A percentile compares a stretch with the other conserved stretches of the same genome.
These are phyloP conservation scores for Phlyctochytrium arcticum DNA, from an alignment of 192 early-diverging fungal species.

Conservation along the genomic window DNA sequence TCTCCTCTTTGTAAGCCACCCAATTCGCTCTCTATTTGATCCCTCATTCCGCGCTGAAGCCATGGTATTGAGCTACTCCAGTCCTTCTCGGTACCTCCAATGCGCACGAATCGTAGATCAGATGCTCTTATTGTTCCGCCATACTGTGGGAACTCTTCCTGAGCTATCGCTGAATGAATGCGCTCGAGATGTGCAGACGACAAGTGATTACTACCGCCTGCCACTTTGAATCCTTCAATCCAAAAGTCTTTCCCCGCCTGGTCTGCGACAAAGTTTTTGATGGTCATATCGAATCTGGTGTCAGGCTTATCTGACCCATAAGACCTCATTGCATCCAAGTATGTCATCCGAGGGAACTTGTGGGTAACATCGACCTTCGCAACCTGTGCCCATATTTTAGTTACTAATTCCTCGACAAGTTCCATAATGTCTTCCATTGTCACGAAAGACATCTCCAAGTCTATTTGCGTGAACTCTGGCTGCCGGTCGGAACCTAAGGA, in stretches of 20 bases:
- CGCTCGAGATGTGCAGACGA: neutral
- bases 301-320: conserved; percentile 94
- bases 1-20: conserved; percentile 49
- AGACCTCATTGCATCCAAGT: conserved; percentile 72
- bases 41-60: neutral
- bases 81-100: conserved; percentile 40
- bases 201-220: neutral
- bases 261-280: conserved; percentile 22
- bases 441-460: conserved; percentile 87
- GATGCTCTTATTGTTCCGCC: conserved; percentile 14
- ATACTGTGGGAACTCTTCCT: conserved; percentile 29
- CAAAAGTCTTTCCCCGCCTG: neutral
- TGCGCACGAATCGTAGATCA: conserved; percentile 43
- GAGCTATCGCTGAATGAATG: neutral
- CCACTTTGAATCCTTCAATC: conserved; percentile 28
- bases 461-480: conserved; percentile 93
- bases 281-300: conserved; percentile 73
- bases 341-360: conserved; percentile 74
- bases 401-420: conserved; percentile 70
- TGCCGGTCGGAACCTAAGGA: conserved; percentile 83
- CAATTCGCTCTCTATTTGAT: neutral
- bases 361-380: conserved; percentile 47
- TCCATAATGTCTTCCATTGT: conserved; percentile 63
- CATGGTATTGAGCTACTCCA: neutral
- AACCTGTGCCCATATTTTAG: conserved; percentile 56